Evolutionary conservation across 2,329 filamentous ascomycete species (phyloP).

Genomic region (Cordyceps farinosa): DNA sequence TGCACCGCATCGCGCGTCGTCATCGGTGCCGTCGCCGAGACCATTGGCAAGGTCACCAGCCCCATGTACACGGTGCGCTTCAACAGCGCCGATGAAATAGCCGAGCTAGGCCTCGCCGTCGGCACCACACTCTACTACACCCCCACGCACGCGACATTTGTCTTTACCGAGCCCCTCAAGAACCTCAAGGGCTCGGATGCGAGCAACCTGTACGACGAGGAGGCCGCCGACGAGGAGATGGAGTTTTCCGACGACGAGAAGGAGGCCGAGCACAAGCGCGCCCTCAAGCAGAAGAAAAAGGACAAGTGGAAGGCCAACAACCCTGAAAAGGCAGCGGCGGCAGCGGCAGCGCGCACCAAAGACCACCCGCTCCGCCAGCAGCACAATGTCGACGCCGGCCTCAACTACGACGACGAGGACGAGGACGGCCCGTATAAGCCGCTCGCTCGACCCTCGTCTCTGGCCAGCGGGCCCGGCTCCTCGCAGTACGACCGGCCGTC

Average conservation of each 20-base stretch:
- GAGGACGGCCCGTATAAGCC: conserved; percentile 70
- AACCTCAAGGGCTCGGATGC: conserved; percentile 85
- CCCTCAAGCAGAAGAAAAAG: conserved; percentile 64
- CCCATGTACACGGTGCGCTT: conserved; percentile 85
- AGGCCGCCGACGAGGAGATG: conserved; percentile 77
- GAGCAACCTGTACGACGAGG: conserved; percentile 92
- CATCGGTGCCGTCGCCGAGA: conserved; percentile 79
- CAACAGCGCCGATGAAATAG: conserved; percentile 63
- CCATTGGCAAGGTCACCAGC: conserved; percentile 78
- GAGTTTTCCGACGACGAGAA: conserved; percentile 98
- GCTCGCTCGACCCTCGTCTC: conserved; percentile 63
- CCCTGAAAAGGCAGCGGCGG: conserved; percentile 35
- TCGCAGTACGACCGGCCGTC: conserved; percentile 28
- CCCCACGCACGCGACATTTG: conserved; percentile 71
- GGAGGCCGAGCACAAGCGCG: conserved; percentile 76
- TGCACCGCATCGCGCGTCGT: conserved; percentile 73
- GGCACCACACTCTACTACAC: conserved; percentile 78
- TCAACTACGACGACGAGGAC: conserved; percentile 60
- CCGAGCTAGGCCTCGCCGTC: conserved; percentile 61
- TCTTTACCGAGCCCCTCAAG: conserved; percentile 81
- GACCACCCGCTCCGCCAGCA: conserved; percentile 41
- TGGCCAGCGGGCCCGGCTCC: conserved; percentile 48
- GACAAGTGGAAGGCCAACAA: conserved; percentile 43
- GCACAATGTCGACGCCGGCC: conserved; percentile 38
- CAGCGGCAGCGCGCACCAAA: conserved; percentile 30